Evolutionary conservation across 805 yeast species (phyloP).

Genomic region (Yamadazyma philogaea): DNA sequence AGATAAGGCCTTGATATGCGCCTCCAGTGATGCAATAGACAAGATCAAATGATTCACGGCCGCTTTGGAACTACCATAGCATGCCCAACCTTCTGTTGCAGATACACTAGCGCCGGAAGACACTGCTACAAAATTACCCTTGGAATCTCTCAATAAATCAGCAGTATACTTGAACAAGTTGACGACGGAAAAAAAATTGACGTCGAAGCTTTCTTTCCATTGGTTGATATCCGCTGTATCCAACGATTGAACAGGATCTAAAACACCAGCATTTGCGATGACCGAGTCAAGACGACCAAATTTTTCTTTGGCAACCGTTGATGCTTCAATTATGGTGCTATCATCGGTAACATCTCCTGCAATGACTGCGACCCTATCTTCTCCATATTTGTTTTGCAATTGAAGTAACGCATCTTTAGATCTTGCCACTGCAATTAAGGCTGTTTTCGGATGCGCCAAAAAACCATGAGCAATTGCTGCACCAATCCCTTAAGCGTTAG

Average conservation of each 20-base stretch:
- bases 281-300: constrained; percentile 63
- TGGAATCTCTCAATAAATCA: constrained; percentile 52
- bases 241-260: constrained; percentile 69
- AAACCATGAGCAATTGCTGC: constrained; percentile 59
- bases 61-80: constrained; percentile 90
- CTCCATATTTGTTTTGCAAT: constrained; percentile 44
- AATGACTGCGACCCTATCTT: constrained; percentile 47
- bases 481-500: constrained; percentile 62
- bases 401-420: constrained; percentile 46
- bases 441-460: constrained; percentile 33
- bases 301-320: constrained; percentile 42
- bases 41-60: constrained; percentile 76
- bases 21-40: constrained; percentile 68
- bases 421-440: constrained; percentile 73
- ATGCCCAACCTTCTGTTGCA: constrained; percentile 74
- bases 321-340: constrained; percentile 31
- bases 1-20: constrained; percentile 54
- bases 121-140: constrained; percentile 72
- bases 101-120: constrained; percentile 84
- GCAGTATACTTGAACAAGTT: constrained; percentile 52
- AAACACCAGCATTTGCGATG: constrained; percentile 77
- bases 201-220: constrained; percentile 67
- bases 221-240: constrained; percentile 48
- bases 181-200: constrained; percentile 77
- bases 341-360: constrained; percentile 55